Evolutionary conservation across 176 grass and related monocot species (phyloP), one percentile per base, ranked within the genome.

Genomic region (Hsuehochloa calcarea): DNA sequence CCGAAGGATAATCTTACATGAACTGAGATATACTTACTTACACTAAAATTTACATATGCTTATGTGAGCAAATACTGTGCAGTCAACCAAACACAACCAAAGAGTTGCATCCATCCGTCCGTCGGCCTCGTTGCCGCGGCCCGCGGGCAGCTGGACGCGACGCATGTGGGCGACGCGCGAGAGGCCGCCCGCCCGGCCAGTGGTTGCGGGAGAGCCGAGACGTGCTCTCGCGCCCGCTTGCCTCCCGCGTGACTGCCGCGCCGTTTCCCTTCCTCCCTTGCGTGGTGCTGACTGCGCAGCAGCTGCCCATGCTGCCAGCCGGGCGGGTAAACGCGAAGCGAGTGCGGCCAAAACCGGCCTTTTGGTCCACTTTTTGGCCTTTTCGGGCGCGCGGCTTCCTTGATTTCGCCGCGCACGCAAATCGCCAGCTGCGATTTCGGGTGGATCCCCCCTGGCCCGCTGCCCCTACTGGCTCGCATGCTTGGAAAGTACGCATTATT

Each of bases 311-410:
- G 77, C 41, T 44, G 60, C 60, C 77, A 37, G 6, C 61, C 1
- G 11, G 44, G 10, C 26, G 19, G 3, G 10, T 17, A 50, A 51
- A 80, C 50, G 26, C 26, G 55, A 65, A 1, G 78, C 72, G 20
- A 75, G 78, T 83, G 58, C 65, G 38, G 55, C 84, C 88, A 83
- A 90, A 83, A 78, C 74, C 3, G 58, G 49, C 79, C 82, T 90
- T 82, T 83, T 35, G 56, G 26, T 58, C 46, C 58, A 26, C 50
- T 25, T 65, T 65, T 69, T 11, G 1, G 15, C 70, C 51, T 0
- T 22, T 54, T 35, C 61, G 46, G 61, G 13, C 22, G 0, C 49
- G 25, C 84, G 1, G 47, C 4, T 26, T 14, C 23, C 59, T 13
- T 27, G 25, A 1, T 62, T 62, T 62, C 11, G 27, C 15, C 1